Evolutionary conservation across 495 filamentous ascomycete species (phyloP).

Genomic region (Lichenothelia convexa): DNA sequence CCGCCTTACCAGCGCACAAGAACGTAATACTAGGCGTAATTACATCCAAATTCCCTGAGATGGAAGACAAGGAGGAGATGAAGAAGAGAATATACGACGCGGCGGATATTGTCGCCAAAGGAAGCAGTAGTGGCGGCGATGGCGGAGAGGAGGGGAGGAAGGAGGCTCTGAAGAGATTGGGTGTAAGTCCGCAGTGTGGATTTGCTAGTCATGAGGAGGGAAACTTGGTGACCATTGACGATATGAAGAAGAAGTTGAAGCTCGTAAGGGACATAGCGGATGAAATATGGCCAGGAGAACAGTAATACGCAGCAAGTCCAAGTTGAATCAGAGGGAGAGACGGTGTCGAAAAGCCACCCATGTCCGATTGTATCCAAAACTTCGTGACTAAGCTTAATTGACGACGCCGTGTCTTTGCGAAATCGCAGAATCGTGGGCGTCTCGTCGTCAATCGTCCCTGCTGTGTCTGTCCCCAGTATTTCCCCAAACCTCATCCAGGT

Average conservation of each 20-base stretch:
- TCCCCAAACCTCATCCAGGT: constrained; percentile 78
- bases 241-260: constrained; percentile 36
- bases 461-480: no score
- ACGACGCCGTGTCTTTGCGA: no score
- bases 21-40: constrained; percentile 47
- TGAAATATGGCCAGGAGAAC: constrained; percentile 29
- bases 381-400: no score
- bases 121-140: constrained; percentile 22
- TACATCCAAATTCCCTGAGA: constrained; percentile 42
- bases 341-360: no score
- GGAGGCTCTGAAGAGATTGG: constrained; percentile 38
- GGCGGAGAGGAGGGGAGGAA: no score
- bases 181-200: constrained; percentile 49
- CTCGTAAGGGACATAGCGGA: constrained; percentile 31
- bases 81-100: constrained; percentile 38
- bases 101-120: constrained; percentile 38
- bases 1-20: constrained; percentile 42
- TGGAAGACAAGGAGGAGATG: constrained; percentile 44
- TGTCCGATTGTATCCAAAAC: no score
- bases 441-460: no score
- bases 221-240: constrained; percentile 39
- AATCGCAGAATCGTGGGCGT: no score
- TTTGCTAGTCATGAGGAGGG: constrained; percentile 48
- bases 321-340: no score
- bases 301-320: no score